Evolutionary conservation across 148 eudicot genomes (phyloP).

Genomic region (Nepenthes mirabilis): DNA sequence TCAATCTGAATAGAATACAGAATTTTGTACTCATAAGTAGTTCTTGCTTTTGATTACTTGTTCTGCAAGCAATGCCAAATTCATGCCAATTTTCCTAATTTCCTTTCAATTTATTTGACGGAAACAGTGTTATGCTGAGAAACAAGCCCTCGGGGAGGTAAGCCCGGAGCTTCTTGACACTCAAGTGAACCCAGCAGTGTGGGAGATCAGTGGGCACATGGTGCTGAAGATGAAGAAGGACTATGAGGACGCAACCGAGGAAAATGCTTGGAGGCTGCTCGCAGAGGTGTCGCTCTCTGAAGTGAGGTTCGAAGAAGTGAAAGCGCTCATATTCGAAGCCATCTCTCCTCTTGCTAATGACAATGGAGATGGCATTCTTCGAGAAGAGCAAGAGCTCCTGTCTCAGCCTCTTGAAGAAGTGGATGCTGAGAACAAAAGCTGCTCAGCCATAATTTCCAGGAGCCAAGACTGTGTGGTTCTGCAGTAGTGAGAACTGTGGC

Average conservation of each 20-base stretch:
- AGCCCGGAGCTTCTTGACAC: slow-evolving; percentile 68
- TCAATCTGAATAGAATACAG: too few species aligned
- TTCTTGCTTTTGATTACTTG: too few species aligned
- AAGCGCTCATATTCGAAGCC: slow-evolving; percentile 46
- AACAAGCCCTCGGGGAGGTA: slow-evolving; percentile 86
- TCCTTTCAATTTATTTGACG: neutral
- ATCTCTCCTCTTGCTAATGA: slow-evolving; percentile 20
- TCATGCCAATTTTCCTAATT: neutral
- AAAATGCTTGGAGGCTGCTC: slow-evolving; percentile 85
- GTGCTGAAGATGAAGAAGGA: slow-evolving; percentile 81
- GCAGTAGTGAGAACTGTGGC: neutral
- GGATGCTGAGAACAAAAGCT: slow-evolving; percentile 30
- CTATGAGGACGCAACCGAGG: slow-evolving; percentile 82
- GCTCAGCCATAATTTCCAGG: slow-evolving; percentile 46
- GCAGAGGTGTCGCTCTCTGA: slow-evolving; percentile 86
- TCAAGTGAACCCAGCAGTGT: slow-evolving; percentile 97
- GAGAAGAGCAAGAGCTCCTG: slow-evolving; percentile 20
- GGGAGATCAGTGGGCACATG: slow-evolving; percentile 99
- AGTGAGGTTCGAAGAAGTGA: slow-evolving; percentile 72
- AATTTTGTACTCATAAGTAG: too few species aligned
- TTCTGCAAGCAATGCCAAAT: too few species aligned
- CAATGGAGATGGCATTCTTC: slow-evolving; percentile 9
- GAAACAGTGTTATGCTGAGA: slow-evolving; percentile 91
- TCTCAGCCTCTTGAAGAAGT: slow-evolving; percentile 29
- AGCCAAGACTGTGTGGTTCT: neutral